These are phyloP conservation scores for Plasmodium inui DNA, from an alignment of 169 alveolate genomes.

Conservation along the genomic window DNA sequence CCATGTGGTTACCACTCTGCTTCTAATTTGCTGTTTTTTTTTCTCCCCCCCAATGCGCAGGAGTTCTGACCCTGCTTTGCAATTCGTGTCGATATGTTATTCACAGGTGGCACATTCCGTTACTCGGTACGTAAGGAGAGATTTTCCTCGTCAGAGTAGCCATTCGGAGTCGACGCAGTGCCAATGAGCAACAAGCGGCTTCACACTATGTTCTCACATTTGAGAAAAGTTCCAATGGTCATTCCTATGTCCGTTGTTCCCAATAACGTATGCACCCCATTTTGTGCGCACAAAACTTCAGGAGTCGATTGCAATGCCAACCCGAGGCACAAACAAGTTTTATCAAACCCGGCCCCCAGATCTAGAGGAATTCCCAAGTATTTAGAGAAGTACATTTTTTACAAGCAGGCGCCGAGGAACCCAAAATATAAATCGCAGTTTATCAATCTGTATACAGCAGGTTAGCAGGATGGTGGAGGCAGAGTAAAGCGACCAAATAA, in stretches of 20 bases:
- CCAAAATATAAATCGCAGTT: conserved; percentile 79
- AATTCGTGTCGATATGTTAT: conserved; percentile 91
- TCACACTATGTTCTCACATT: neutral
- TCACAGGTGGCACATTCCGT: conserved; percentile 90
- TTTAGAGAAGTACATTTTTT: conserved; percentile 85
- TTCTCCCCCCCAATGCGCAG: conserved; percentile 31
- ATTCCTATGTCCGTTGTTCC: neutral
- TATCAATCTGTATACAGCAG: conserved; percentile 73
- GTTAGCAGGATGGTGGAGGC: conserved; percentile 9
- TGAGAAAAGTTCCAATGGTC: neutral
- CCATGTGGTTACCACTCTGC: neutral
- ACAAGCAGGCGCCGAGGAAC: conserved; percentile 88
- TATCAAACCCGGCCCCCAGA: conserved; percentile 89
- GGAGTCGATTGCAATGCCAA: conserved; percentile 92
- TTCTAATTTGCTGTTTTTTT: neutral
- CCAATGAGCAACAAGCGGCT: neutral
- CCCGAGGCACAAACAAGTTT: conserved; percentile 90
- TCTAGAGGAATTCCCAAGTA: conserved; percentile 91
- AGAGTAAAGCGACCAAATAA: neutral
- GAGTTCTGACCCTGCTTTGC: conserved; percentile 87
- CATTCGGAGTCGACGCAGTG: neutral
- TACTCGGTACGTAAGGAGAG: conserved; percentile 78
- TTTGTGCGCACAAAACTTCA: conserved; percentile 14
- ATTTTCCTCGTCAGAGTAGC: neutral
- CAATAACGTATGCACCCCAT: neutral